phyloP scores from a whole-genome alignment of 805 yeast species.

The Lipomyces sp. region DNA sequence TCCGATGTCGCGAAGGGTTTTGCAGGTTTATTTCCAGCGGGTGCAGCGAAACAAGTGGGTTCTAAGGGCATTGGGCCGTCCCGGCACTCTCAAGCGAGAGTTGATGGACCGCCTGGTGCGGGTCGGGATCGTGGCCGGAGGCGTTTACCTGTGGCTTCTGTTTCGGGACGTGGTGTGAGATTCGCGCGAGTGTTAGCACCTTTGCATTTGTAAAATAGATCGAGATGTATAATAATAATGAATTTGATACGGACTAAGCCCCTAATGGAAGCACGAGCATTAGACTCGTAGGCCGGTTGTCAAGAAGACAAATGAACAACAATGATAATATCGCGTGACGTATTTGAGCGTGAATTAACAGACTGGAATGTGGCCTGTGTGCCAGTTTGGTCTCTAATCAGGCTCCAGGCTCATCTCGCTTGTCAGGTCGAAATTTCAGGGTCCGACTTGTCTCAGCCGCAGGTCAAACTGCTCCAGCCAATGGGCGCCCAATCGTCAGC shows the following conservation, averaged over 20 bases:
- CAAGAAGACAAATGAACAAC: neutral
- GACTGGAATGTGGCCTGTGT: neutral
- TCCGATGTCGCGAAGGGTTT: slow-evolving; percentile 16
- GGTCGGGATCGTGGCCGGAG: slow-evolving; percentile 23
- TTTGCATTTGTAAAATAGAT: neutral
- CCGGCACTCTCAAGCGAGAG: slow-evolving; percentile 27
- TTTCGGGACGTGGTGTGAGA: slow-evolving; percentile 2
- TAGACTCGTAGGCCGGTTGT: neutral
- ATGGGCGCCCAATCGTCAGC: too few relatives aligned
- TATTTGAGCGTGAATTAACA: neutral
- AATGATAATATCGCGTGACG: neutral
- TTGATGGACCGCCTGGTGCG: slow-evolving; percentile 14
- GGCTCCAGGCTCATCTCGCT: neutral
- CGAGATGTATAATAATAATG: neutral
- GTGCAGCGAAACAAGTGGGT: slow-evolving; percentile 16
- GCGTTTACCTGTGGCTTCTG: slow-evolving; percentile 28
- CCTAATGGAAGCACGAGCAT: neutral
- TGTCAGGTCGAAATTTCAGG: too few relatives aligned
- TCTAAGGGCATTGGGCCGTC: slow-evolving; percentile 18
- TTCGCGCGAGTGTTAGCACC: neutral
- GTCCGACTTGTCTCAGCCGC: too few relatives aligned
- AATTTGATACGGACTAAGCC: too few relatives aligned
- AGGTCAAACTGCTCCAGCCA: too few relatives aligned
- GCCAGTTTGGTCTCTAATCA: neutral
- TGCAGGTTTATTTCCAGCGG: slow-evolving; percentile 1